Base-by-base conservation (phyloP, 2,329 filamentous ascomycete species). In the Cladophialophora chaetospira region DNA sequence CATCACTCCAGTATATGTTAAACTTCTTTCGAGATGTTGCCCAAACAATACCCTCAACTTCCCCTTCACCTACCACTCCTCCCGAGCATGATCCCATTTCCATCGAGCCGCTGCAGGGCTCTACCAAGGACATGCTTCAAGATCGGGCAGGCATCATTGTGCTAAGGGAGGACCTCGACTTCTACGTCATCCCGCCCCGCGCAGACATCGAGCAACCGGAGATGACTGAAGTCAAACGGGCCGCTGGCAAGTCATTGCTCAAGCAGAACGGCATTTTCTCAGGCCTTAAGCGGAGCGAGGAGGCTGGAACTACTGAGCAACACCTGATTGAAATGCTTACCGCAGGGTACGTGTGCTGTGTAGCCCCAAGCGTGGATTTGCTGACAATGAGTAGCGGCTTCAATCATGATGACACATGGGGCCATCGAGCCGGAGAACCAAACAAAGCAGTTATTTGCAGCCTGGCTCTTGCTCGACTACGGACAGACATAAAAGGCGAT, bases 261-360 rank as follows among this genome's bases (percentile, higher is more conserved):
- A 84, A 85, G 69, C 94, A 99, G 73, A 85, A 92, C 66, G 94
- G 94, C 45, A 99, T 99, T 67, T 99, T 99, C 72, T 96, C 92
- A 3, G 94, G 94, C 0, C 77, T 99, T 44, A 88, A 94, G 73
- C 91, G 93, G 71, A 97, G 93, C 68, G 92, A 99, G 66, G 94
- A 99, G 75, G 87, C 89, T 15, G 94, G 94, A 17, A 97, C 93
- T 15, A 99, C 94, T 0, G 94, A 99, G 75, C 94, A 96, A 66
- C 94, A 99, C 78, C 80, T 99, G 35, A 99, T 99, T 68, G 94
- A 99, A 78, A 99, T 99, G 94, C 76, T 99, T 74, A 99, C 94
- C 53, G 94, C 94, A 70, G 94, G 93, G 93, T 97, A 80, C 76
- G 88, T 78, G 25, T 43, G 36, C 6, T 40, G 53, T 3, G 9